Evolutionary conservation across 441 rosid species (phyloP).

Genomic region (Breynia disticha): DNA sequence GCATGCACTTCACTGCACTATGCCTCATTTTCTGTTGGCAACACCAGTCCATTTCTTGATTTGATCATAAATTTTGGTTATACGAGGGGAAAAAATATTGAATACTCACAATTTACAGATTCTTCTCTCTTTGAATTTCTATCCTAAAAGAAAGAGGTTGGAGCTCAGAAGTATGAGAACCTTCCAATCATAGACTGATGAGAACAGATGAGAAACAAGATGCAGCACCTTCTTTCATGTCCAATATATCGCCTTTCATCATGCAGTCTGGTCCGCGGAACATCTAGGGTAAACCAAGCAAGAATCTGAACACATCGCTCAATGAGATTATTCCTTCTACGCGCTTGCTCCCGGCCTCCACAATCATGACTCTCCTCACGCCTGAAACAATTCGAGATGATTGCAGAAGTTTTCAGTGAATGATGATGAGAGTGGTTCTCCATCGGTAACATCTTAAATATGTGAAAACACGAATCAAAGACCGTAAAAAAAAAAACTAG

Average conservation of each 20-base stretch:
- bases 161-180: slow-evolving; percentile 16
- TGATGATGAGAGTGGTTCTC: no score
- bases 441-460: neutral
- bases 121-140: slow-evolving; percentile 34
- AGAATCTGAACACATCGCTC: slow-evolving; percentile 75
- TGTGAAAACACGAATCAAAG: neutral
- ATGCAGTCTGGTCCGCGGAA: neutral
- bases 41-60: slow-evolving; percentile 10
- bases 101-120: slow-evolving; percentile 43
- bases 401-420: neutral
- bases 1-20: slow-evolving; percentile 15
- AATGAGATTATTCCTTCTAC: slow-evolving; percentile 89
- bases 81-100: slow-evolving; percentile 16
- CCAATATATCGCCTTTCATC: neutral
- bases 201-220: slow-evolving; percentile 17
- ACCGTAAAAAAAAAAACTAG: neutral
- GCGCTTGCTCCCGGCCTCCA: slow-evolving; percentile 97
- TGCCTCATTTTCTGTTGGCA: no score
- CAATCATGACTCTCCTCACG: slow-evolving; percentile 75
- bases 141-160: slow-evolving; percentile 17
- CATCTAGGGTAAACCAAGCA: slow-evolving; percentile 37
- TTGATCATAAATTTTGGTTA: slow-evolving; percentile 15
- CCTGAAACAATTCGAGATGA: slow-evolving; percentile 33
- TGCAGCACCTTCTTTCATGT: slow-evolving; percentile 11
- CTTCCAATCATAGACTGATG: slow-evolving; percentile 18